Conservation (phyloP, 306 rosid genomes). For the Alnus rubra region DNA sequence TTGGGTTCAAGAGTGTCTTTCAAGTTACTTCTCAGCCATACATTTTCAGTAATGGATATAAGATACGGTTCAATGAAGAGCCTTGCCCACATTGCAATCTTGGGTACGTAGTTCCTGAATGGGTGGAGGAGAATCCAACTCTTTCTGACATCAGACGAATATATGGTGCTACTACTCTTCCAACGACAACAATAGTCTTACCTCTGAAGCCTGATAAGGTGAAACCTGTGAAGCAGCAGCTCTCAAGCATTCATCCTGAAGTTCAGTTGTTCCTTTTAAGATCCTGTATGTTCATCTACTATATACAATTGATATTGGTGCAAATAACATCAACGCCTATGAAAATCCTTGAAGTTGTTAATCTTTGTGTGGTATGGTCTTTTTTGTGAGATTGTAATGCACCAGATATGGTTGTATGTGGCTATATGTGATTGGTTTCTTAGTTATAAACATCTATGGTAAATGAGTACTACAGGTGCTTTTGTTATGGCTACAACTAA, state of each 20-base stretch:
- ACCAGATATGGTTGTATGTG: too few relatives aligned
- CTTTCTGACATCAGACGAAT: constrained; percentile 42
- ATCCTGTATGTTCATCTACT: too few relatives aligned
- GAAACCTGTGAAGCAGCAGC: constrained; percentile 60
- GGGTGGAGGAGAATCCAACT: constrained; percentile 71
- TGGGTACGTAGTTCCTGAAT: constrained; percentile 86
- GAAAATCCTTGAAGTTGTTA: too few relatives aligned
- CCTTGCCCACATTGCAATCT: constrained; percentile 71
- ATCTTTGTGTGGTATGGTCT: too few relatives aligned
- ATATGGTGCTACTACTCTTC: constrained; percentile 48
- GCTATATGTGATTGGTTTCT: too few relatives aligned
- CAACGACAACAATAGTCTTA: constrained; percentile 59
- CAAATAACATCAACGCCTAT: too few relatives aligned
- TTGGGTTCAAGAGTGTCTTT: constrained; percentile 90
- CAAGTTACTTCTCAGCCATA: constrained; percentile 63
- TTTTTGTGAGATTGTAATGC: too few relatives aligned
- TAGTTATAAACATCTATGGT: too few relatives aligned
- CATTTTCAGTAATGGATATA: constrained; percentile 80
- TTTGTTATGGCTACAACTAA: too few relatives aligned
- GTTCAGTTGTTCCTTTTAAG: constrained; percentile 52
- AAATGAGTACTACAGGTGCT: too few relatives aligned
- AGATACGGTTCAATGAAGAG: constrained; percentile 62
- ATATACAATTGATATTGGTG: too few relatives aligned
- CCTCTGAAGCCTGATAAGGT: constrained; percentile 75
- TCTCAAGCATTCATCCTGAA: constrained; percentile 69